phyloP scores from a whole-genome alignment of 2,329 filamentous ascomycete genomes.

The Exserohilum rostratum region DNA sequence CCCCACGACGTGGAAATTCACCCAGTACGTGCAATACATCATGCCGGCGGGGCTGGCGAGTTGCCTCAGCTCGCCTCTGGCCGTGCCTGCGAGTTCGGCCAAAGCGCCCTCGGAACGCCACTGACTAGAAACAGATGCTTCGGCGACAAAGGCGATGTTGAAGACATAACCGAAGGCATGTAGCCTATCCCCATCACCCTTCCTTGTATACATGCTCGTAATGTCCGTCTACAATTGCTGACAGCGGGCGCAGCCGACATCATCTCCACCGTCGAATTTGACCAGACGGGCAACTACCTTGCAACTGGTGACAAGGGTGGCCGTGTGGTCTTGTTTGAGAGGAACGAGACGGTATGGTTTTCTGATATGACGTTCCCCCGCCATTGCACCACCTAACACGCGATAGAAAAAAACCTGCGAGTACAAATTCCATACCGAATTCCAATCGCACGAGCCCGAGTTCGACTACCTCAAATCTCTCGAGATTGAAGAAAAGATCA shows the following conservation, averaged over 20 bases:
- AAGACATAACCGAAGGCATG: conserved; percentile 95
- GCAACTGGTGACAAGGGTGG: conserved; percentile 91
- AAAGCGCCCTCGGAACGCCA: conserved; percentile 4
- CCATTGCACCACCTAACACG: conserved; percentile 16
- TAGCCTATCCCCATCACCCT: conserved; percentile 11
- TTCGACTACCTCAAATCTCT: conserved; percentile 99
- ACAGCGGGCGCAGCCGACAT: conserved; percentile 70
- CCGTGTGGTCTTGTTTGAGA: conserved; percentile 82
- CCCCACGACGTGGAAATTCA: conserved; percentile 99
- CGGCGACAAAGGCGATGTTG: conserved; percentile 98
- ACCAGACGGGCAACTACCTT: conserved; percentile 87
- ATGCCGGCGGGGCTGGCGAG: background rate
- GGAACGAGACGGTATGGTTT: conserved; percentile 86
- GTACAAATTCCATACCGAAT: conserved; percentile 99
- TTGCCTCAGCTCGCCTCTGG: background rate
- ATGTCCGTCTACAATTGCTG: conserved; percentile 18
- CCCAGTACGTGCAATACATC: conserved; percentile 73
- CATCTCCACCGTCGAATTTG: conserved; percentile 89
- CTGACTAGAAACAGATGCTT: conserved; percentile 76
- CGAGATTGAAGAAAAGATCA: conserved; percentile 99
- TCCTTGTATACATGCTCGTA: conserved; percentile 5
- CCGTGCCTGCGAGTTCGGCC: background rate
- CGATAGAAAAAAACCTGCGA: conserved; percentile 98
- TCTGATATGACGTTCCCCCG: background rate
- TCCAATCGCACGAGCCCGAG: conserved; percentile 98